Evolutionary conservation across 495 filamentous ascomycete species (phyloP), one percentile per base, ranked within the genome.

Genomic region (Ascodesmis nigricans): DNA sequence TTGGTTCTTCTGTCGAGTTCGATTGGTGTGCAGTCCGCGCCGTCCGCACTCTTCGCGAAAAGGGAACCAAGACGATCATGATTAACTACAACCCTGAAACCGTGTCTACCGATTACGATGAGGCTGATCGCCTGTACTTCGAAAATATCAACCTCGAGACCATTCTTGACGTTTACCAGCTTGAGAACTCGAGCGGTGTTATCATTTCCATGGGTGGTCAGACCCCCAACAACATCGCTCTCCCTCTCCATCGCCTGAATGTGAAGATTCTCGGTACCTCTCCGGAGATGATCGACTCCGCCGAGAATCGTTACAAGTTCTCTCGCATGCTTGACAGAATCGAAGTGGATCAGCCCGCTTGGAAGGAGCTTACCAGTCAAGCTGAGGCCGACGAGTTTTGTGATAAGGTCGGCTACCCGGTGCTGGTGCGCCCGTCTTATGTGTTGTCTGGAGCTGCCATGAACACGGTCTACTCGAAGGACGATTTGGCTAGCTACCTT

Each of bases 11-110:
- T 0, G 87, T 97, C 33, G 87, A 97, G 52, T 97, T 97, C 53
- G 87, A 97, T 54, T 97, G 87, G 87, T 97, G 87, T 53, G 91
- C 87, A n/a, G 87, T 97, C 21, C 66, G 84, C 33, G 80, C 84
- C 3, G 84, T 97, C 38, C 75, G 87, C 36, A 97, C 87, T 5
- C 71, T 97, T 18, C 73, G 87, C 22, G 73, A 83, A 41, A 66
- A 74, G 45, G 77, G 78, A 20, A 67, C 75, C 64, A 93, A 93
- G 65, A 95, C 87, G 1, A 77, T 97, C 53, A 97, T 97, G 87
- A 78, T 95, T 20, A 97, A 95, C 50, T 81, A 77, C 54, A 92
- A 92, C 50, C 83, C 84, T 0, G 83, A 95, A 57, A 93, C 87
- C 14, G 80, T 95, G 21, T 73, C 66, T 53, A 93, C 87, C 1